phyloP scores from a whole-genome alignment of 768 basidiomycete species.

The Tubosaeta sp. region DNA sequence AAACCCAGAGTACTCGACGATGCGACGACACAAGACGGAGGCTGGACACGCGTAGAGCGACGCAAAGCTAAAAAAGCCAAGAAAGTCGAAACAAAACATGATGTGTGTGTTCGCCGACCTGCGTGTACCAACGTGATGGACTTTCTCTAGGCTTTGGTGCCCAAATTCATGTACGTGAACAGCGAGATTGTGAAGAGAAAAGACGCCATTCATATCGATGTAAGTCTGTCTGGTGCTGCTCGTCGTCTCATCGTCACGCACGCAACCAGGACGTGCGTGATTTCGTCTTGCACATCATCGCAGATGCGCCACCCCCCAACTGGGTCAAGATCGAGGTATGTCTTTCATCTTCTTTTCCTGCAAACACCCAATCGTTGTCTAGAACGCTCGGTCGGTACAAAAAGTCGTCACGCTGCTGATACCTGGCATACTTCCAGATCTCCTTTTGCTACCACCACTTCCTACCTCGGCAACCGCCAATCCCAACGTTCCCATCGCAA shows the following conservation, averaged over 20 bases:
- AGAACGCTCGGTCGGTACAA: constrained; percentile 73
- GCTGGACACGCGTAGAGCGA: constrained; percentile 69
- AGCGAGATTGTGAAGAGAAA: constrained; percentile 69
- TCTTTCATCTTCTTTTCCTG: background rate
- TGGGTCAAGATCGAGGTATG: constrained; percentile 85
- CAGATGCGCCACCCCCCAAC: constrained; percentile 77
- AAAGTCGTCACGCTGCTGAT: constrained; percentile 78
- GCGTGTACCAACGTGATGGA: background rate
- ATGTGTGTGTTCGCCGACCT: constrained; percentile 47
- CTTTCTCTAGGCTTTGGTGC: constrained; percentile 30
- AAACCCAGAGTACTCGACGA: constrained; percentile 34
- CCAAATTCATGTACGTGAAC: constrained; percentile 79
- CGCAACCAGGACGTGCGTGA: constrained; percentile 77
- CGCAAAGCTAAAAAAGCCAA: constrained; percentile 67
- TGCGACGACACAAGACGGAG: constrained; percentile 30
- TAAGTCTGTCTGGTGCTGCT: constrained; percentile 35
- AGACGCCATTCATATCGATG: constrained; percentile 76
- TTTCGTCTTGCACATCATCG: constrained; percentile 73
- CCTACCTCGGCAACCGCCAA: constrained; percentile 64
- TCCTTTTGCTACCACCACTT: constrained; percentile 67
- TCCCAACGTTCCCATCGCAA: constrained; percentile 50
- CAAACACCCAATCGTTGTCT: constrained; percentile 3
- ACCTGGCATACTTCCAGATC: constrained; percentile 78
- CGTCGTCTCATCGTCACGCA: background rate
- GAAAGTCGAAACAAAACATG: constrained; percentile 52